Base-by-base conservation (phyloP, 129 eudicot genomes). In the Helichrysum umbraculigerum region DNA sequence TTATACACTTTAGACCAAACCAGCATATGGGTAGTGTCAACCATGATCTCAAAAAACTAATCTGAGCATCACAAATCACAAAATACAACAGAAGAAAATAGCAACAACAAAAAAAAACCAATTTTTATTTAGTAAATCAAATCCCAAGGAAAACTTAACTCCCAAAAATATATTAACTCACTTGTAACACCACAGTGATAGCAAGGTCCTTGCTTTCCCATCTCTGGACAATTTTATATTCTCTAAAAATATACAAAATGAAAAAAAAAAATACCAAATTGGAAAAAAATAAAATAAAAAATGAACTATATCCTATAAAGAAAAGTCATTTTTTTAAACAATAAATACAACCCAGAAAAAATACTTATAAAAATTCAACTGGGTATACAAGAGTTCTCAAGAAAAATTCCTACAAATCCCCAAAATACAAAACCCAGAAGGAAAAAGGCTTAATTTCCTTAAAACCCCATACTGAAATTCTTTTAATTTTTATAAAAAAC, bases 141-240 rank as follows among this genome's bases (percentile, higher is more conserved):
- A 62, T 68, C 74, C 74, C 17, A 57, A 70, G 37, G 52, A 11
- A 74, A 19, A 20, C 0, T 19, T 54, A 17, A 54, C 35, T 76
- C 59, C 72, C 68, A 79, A 78, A 44, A 74, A 58, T 70, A 29
- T 77, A 64, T 64, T 51, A 86, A 88, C 99, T 95, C 99, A 95
- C 99, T 95, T 87, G 99, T 91, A 82, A 95, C 99, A 86, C 99
- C 99, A 95, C 99, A 95, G 97, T 95, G 99, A 89, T 81, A 84
- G 94, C 99, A 95, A 91, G 99, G 99, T 89, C 99, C 99, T 71
- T 91, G 97, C 89, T 92, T 92, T 82, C 98, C 98, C 98, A 95
- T 95, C 65, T 80, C 81, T 73, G 73, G 44, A 65, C 61, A 78
- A 59, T 66, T 70, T 67, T 56, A 76, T 70, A 69, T 64, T 71